Evolutionary conservation across 805 yeast species (phyloP), one percentile per base, ranked within the genome.

Genomic region (Saccharomyces jurei): DNA sequence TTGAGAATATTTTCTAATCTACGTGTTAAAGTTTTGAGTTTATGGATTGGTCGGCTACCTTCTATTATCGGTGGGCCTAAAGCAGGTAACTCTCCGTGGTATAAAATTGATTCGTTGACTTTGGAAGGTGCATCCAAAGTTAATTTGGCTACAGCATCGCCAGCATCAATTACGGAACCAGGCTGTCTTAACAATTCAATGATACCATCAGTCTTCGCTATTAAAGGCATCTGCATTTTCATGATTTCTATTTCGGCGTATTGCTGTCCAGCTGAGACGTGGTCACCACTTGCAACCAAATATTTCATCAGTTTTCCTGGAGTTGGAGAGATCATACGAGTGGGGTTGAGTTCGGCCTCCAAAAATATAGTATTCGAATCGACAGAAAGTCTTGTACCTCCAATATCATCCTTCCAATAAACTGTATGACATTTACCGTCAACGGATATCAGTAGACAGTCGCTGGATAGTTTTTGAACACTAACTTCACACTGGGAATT

Each of bases 181-280:
- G 99, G 98, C 75, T 94, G 99, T 73, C 94, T 92, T 69, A 94
- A 83, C 46, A 90, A 76, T 75, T 92, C 97, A 52, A 91, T 87
- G 55, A 81, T 77, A 79, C 99, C 99, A 65, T 87, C 86, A 71
- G 91, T 98, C 71, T 84, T 89, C 21, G 97, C 92, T 66, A 91
- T 76, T 65, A 94, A 79, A 50, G 99, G 97, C 97, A 94, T 94
- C 74, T 91, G 90, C 99, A 94, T 94, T 74, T 94, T 94, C 99
- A 94, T 94, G 61, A 94, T 98, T 76, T 94, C 99, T 55, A 94
- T 97, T 76, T 94, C 99, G 48, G 99, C 99, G 67, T 82, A 95
- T 50, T 97, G 84, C 74, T 92, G 96, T 57, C 98, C 98, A 56
- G 95, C 83, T 52, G 73, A 74, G 63, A 94, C 81, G 67, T 92